Evolutionary conservation across 148 eudicot genomes (phyloP).

Genomic region (Chenopodium quinoa): DNA sequence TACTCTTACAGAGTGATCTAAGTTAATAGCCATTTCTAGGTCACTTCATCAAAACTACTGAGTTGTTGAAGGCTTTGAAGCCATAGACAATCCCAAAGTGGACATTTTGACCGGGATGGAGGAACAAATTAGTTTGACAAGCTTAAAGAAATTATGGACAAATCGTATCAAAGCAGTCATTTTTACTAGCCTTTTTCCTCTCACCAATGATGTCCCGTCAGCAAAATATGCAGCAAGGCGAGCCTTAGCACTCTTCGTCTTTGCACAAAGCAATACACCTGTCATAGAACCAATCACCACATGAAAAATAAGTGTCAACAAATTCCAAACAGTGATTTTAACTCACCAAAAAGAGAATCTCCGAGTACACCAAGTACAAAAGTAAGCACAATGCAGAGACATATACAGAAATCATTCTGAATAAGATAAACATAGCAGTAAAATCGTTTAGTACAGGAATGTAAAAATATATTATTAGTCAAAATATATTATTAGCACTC

Average conservation of each 20-base stretch:
- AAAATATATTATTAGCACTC: too few species aligned
- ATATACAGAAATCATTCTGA: neutral
- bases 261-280: slow-evolving; percentile 97
- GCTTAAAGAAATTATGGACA: neutral
- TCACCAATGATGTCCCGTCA: slow-evolving; percentile 70
- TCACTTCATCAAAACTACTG: too few species aligned
- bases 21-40: too few species aligned
- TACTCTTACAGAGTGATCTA: too few species aligned
- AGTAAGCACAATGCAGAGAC: neutral
- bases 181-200: slow-evolving; percentile 48
- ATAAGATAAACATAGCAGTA: neutral
- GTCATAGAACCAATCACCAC: slow-evolving; percentile 12
- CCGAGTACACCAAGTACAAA: neutral
- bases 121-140: neutral
- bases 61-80: too few species aligned
- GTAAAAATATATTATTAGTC: neutral
- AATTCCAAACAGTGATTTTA: slow-evolving; percentile 1
- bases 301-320: slow-evolving; percentile 9
- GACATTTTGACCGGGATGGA: neutral
- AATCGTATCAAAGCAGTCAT: neutral
- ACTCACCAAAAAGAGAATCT: neutral
- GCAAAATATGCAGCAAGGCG: slow-evolving; percentile 77
- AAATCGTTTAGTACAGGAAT: neutral
- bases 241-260: slow-evolving; percentile 78
- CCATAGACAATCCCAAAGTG: neutral